A percentile compares a stretch with the other conserved stretches of the same genome.
These are phyloP conservation scores for Boletus sp. DNA, from an alignment of 768 basidiomycete genomes.

Conservation along the genomic window DNA sequence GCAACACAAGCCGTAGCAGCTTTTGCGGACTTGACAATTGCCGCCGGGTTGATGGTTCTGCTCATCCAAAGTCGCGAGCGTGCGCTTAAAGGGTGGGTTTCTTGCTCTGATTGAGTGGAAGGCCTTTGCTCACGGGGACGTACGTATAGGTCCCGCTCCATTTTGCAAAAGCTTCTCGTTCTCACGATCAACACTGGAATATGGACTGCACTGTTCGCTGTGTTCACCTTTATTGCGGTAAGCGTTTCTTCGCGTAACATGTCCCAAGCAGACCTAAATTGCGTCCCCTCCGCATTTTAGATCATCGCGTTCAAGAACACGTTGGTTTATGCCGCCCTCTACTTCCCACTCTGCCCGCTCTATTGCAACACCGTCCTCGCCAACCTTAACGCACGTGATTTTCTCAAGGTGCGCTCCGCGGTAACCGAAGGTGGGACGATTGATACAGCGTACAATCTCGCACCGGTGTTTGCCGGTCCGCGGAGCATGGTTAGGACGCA, in stretches of 20 bases:
- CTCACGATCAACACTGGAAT: slow-evolving; percentile 11
- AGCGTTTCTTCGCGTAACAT: not conserved
- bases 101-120: not conserved
- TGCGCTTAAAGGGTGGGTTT: not conserved
- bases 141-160: not conserved
- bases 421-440: not conserved
- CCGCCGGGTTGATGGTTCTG: no score
- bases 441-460: not conserved
- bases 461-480: not conserved
- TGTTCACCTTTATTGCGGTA: not conserved
- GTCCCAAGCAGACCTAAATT: no score
- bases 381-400: not conserved
- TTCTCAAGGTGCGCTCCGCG: not conserved
- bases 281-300: not conserved
- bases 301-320: not conserved
- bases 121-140: not conserved
- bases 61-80: not conserved
- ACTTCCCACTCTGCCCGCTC: no score
- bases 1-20: no score
- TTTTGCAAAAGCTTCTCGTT: slow-evolving; percentile 6
- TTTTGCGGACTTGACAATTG: no score
- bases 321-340: no score
- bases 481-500: not conserved
- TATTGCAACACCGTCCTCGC: no score
- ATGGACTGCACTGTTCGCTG: slow-evolving; percentile 13